Conservation (phyloP, 225 moss, liverwort and hornwort species). For the Pleurozium schreberi region DNA sequence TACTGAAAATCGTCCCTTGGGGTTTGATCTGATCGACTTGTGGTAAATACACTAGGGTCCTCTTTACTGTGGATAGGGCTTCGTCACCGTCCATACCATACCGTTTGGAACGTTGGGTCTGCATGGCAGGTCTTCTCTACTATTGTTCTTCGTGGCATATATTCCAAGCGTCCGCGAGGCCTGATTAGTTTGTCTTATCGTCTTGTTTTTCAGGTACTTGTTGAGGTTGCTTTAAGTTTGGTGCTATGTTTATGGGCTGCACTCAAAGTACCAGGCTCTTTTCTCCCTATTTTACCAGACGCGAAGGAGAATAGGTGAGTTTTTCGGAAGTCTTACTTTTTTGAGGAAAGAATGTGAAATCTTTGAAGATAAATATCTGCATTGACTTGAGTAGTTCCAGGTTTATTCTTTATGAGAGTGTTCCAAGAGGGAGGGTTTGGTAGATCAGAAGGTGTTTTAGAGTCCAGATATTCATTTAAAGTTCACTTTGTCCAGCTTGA, state of each 20-base stretch:
- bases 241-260: slow-evolving; percentile 84
- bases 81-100: neutral
- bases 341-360: neutral
- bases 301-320: slow-evolving; percentile 68
- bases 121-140: neutral
- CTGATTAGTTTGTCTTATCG: neutral
- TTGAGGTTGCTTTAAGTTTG: slow-evolving; percentile 57
- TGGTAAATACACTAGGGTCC: neutral
- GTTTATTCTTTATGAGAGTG: neutral
- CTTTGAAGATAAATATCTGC: neutral
- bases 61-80: neutral
- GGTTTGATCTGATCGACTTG: neutral
- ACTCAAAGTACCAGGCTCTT: slow-evolving; percentile 65
- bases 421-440: neutral
- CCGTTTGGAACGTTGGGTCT: neutral
- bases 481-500: neutral
- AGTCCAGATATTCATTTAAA: neutral
- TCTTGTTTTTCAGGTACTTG: slow-evolving; percentile 35
- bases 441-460: neutral
- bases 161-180: neutral
- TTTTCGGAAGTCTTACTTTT: neutral
- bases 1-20: neutral
- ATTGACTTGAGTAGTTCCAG: neutral
- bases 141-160: neutral
- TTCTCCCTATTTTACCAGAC: slow-evolving; percentile 77